These are phyloP conservation scores for Ophiocordyceps unilateralis DNA, from an alignment of 2,329 filamentous ascomycete species.

Conservation along the genomic window DNA sequence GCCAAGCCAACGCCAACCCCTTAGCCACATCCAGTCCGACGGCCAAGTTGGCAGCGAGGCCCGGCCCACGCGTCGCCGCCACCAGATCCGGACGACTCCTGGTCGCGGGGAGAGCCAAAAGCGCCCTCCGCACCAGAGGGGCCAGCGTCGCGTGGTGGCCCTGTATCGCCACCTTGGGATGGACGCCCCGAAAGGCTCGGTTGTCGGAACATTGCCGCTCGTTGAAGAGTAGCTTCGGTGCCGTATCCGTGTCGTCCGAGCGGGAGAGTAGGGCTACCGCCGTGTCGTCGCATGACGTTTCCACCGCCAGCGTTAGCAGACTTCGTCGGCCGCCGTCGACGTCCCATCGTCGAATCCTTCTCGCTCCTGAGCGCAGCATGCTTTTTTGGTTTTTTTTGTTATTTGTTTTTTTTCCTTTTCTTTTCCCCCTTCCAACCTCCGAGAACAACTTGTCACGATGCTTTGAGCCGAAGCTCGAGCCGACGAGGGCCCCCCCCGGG, in stretches of 20 bases:
- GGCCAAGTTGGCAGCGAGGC: conserved; percentile 64
- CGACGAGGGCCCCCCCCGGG: background rate
- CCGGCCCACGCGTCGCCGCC: conserved; percentile 78
- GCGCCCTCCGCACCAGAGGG: conserved; percentile 45
- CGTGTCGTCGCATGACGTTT: conserved; percentile 85
- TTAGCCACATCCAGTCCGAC: conserved; percentile 74
- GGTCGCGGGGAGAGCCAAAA: conserved; percentile 30
- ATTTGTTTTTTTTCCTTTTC: background rate
- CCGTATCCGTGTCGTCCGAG: conserved; percentile 3
- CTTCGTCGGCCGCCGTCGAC: conserved; percentile 6
- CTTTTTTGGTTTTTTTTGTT: background rate
- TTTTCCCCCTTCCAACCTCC: no score
- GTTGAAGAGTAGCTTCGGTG: conserved; percentile 57
- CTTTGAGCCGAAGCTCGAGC: background rate
- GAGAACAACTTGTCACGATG: no score
- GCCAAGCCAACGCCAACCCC: conserved; percentile 70
- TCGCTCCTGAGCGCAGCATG: background rate
- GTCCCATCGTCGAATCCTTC: background rate
- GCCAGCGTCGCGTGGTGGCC: conserved; percentile 61
- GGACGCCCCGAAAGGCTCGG: conserved; percentile 56
- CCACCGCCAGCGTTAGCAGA: conserved; percentile 52
- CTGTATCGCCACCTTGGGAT: conserved; percentile 57
- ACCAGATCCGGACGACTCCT: conserved; percentile 54
- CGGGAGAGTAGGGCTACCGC: conserved; percentile 64
- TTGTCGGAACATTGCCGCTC: conserved; percentile 70